Evolutionary conservation across 805 yeast species (phyloP).

Genomic region (Lipomyces sp.): DNA sequence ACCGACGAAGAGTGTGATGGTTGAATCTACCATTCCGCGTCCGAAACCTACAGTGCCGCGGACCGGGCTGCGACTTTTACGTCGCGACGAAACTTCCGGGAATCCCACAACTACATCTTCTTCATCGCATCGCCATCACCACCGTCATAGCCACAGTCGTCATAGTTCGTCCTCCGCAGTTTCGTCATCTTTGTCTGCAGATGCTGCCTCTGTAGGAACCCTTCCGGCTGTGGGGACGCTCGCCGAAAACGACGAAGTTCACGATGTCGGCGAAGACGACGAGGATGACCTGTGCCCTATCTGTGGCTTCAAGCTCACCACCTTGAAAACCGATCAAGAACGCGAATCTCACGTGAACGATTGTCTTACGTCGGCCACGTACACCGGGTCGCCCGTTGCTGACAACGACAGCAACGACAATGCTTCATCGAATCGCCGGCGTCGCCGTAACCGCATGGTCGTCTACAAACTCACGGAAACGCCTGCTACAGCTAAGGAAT

Average conservation of each 20-base stretch:
- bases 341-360: constrained; percentile 66
- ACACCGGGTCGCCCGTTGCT: constrained; percentile 61
- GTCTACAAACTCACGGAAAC: constrained; percentile 54
- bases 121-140: too few relatives aligned
- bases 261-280: neutral
- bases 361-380: constrained; percentile 61
- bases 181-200: too few relatives aligned
- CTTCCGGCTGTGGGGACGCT: too few relatives aligned
- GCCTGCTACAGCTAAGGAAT: constrained; percentile 58
- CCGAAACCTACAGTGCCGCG: constrained; percentile 3
- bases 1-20: constrained; percentile 1
- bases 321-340: constrained; percentile 35
- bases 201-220: too few relatives aligned
- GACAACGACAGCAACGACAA: too few relatives aligned
- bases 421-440: constrained; percentile 48
- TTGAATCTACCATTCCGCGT: constrained; percentile 15
- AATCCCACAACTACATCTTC: too few relatives aligned
- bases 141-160: too few relatives aligned
- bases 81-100: too few relatives aligned
- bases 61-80: constrained; percentile 20
- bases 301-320: constrained; percentile 36
- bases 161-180: too few relatives aligned
- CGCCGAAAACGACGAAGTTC: neutral
- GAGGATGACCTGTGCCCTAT: constrained; percentile 42
- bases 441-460: constrained; percentile 75